Base-by-base conservation (phyloP, 1,139 yeast genomes). In the Suhomyces wounanorum region DNA sequence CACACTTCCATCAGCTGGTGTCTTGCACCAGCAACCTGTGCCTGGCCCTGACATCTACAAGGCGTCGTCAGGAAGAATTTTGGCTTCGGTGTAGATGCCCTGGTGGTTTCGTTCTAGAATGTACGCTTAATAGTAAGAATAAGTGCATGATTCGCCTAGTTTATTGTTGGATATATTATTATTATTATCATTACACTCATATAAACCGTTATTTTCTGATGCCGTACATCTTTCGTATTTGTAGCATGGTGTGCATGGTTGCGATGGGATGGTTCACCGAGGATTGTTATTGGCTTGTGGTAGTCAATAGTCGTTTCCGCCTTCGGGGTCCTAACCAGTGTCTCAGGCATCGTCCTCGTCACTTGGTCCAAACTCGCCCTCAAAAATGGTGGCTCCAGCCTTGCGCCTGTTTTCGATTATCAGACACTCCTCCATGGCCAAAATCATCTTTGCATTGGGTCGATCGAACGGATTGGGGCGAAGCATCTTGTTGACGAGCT, bases 361-460 rank as follows among this genome's bases (percentile, higher is more conserved):
- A 44, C 58, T 58, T 8, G 98, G 97, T 0, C 99, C 99, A 67
- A 82, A 92, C 60, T 94, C 98, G 37, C 98, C 99, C 70, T 94
- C 99, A 61, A 87, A 95, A 57, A 94, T 89, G 1, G 94, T 89
- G 1, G 98, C 97, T 2, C 99, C 99, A 3, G 97, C 92, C 64
- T 89, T 88, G 50, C 98, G 79, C 55, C 95, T 81, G 55, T 79
- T 73, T 59, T 92, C 97, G 42, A 94, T 94, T 55, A 86, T 81
- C 47, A 80, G 78, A 57, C 95, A 84, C 66, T 94, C 97, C 46
- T 81, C 82, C 60, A 85, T 77, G 52, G 77, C 80, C 52, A 94
- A 71, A 31, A 94, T 77, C 55, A 83, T 81, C 37, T 73, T 78
- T 0, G 96, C 96, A 6, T 86, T 83, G 10, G 97, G 97, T 53